These are phyloP conservation scores for Leptographium galeiforme DNA, from an alignment of 2,329 filamentous ascomycete genomes.

Conservation along the genomic window DNA sequence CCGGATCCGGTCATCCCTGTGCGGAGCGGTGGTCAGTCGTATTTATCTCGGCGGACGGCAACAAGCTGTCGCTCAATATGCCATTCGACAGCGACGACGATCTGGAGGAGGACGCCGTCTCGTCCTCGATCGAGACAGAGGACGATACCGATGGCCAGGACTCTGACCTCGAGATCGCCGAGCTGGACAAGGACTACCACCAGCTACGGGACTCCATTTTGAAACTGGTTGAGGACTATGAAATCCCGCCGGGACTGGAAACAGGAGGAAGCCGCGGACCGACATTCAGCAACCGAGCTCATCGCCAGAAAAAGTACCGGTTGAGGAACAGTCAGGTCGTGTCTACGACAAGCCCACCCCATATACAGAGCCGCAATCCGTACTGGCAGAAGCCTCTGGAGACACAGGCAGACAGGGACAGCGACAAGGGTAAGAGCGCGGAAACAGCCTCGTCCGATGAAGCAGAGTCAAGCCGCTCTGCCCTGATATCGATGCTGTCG, in stretches of 20 bases:
- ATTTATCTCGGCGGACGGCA: conserved; percentile 63
- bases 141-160: conserved; percentile 40
- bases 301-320: conserved; percentile 43
- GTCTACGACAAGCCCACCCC: conserved; percentile 14
- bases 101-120: conserved; percentile 47
- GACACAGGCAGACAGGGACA: background rate
- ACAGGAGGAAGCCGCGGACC: conserved; percentile 45
- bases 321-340: conserved; percentile 49
- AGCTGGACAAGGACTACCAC: conserved; percentile 67
- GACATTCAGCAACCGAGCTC: conserved; percentile 56
- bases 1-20: conserved; percentile 62
- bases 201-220: conserved; percentile 68
- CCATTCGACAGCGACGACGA: conserved; percentile 57
- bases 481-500: conserved; percentile 57
- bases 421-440: background rate
- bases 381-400: conserved; percentile 1
- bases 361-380: conserved; percentile 40
- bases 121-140: conserved; percentile 46
- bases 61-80: conserved; percentile 56
- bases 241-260: conserved; percentile 57
- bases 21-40: conserved; percentile 73
- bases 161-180: conserved; percentile 48
- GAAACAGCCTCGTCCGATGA: conserved; percentile 17
- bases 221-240: conserved; percentile 70
- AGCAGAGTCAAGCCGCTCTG: conserved; percentile 25